Percentiles rank a stretch among this genome's conserved stretches.
Evolutionary conservation across 129 eudicot genomes (phyloP).

Genomic region (Flaveria linearis): DNA sequence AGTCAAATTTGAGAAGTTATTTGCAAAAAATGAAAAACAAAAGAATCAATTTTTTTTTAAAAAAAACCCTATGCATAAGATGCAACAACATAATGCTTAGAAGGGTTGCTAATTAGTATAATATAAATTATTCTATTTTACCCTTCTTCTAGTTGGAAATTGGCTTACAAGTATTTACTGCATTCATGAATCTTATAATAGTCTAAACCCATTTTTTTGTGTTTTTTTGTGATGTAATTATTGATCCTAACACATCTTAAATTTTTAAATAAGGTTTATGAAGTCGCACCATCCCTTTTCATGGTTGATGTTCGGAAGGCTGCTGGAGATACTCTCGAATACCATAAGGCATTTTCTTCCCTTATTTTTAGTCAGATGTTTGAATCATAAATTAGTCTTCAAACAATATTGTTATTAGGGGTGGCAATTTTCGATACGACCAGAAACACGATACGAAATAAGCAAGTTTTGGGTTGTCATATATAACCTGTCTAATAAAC

Average conservation of each 20-base stretch:
- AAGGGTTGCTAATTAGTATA: too few relatives aligned
- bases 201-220: not conserved
- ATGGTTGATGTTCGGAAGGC: slow-evolving; percentile 99
- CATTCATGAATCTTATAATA: not conserved
- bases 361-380: slow-evolving; percentile 1
- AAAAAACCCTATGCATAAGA: too few relatives aligned
- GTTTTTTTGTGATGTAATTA: slow-evolving; percentile 5
- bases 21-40: too few relatives aligned
- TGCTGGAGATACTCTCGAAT: slow-evolving; percentile 98
- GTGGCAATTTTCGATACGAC: too few relatives aligned
- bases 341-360: slow-evolving; percentile 66
- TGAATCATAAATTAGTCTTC: not conserved
- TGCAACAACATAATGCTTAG: too few relatives aligned
- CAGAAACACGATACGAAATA: too few relatives aligned
- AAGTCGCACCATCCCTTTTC: slow-evolving; percentile 88
- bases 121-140: not conserved
- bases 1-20: too few relatives aligned
- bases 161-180: not conserved
- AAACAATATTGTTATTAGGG: not conserved
- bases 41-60: too few relatives aligned
- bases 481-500: too few relatives aligned
- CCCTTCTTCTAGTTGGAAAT: not conserved
- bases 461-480: too few relatives aligned
- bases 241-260: slow-evolving; percentile 1
- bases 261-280: slow-evolving; percentile 58